phyloP scores from a whole-genome alignment of 345 rosid genomes.

The Combretum micranthum region DNA sequence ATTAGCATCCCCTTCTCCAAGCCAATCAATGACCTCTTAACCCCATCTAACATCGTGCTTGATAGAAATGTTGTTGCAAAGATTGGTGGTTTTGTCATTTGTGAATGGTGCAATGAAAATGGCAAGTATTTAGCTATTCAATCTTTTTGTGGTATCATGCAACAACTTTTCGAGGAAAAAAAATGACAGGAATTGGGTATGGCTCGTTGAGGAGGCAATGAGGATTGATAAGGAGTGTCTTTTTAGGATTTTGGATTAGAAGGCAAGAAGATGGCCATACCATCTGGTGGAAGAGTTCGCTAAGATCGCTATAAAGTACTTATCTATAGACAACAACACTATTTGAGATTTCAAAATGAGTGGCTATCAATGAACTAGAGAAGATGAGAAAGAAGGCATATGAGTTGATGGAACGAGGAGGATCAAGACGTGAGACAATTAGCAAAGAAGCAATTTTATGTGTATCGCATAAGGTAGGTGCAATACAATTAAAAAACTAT shows the following conservation, averaged over 20 bases:
- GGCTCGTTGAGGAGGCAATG: conserved; percentile 33
- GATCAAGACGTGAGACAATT: conserved; percentile 16
- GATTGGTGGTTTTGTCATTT: conserved; percentile 30
- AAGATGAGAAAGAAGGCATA: conserved; percentile 36
- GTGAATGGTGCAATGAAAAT: conserved; percentile 5
- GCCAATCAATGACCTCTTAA: conserved; percentile 43
- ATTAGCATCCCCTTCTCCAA: conserved; percentile 42
- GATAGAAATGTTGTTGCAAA: conserved; percentile 64
- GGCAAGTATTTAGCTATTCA: conserved; percentile 34
- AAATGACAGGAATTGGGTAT: conserved; percentile 47
- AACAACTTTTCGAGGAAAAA: conserved; percentile 57
- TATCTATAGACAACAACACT: conserved; percentile 18
- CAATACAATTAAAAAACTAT: too few relatives aligned
- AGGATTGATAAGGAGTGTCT: conserved; percentile 28
- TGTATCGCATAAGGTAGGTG: too few relatives aligned
- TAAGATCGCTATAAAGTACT: conserved; percentile 42
- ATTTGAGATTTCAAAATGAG: conserved; percentile 15
- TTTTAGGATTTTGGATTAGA: conserved; percentile 34
- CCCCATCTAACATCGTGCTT: conserved; percentile 48
- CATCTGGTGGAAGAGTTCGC: conserved; percentile 49
- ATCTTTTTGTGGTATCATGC: conserved; percentile 54
- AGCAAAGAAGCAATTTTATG: not conserved
- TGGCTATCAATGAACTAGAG: conserved; percentile 31
- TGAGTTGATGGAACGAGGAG: conserved; percentile 25
- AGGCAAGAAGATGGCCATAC: conserved; percentile 57